phyloP scores from a whole-genome alignment of 2,329 filamentous ascomycete species.

The Aspergillus sergii region DNA sequence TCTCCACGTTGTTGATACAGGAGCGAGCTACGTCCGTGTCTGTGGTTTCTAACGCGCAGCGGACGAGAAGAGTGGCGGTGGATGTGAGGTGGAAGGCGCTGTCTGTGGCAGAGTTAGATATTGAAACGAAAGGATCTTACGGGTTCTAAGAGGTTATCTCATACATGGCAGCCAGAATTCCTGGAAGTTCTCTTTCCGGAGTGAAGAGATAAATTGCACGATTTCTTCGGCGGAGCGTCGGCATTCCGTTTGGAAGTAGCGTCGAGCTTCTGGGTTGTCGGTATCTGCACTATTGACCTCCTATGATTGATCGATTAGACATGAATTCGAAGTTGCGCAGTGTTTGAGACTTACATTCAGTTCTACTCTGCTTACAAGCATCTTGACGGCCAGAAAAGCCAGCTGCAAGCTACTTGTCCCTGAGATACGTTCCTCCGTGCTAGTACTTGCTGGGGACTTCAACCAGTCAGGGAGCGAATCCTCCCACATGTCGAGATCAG shows the following conservation, averaged over 20 bases:
- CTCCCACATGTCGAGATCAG: slow-evolving; percentile 50
- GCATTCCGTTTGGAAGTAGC: slow-evolving; percentile 52
- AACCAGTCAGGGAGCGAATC: slow-evolving; percentile 49
- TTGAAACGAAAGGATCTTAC: slow-evolving; percentile 4
- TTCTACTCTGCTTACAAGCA: slow-evolving; percentile 51
- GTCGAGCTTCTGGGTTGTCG: slow-evolving; percentile 51
- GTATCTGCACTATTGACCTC: slow-evolving; percentile 46
- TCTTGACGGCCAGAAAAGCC: slow-evolving; percentile 48
- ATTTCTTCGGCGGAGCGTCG: slow-evolving; percentile 49
- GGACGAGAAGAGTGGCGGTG: slow-evolving; percentile 55
- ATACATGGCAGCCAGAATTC: slow-evolving; percentile 57
- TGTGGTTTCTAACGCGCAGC: slow-evolving; percentile 55
- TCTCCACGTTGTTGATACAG: slow-evolving; percentile 52
- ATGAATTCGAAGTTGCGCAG: neutral
- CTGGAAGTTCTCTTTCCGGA: slow-evolving; percentile 50
- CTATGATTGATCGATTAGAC: slow-evolving; percentile 26
- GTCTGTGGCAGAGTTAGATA: slow-evolving; percentile 31
- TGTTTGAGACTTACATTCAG: slow-evolving; percentile 42
- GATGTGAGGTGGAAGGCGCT: slow-evolving; percentile 58
- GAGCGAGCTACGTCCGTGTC: slow-evolving; percentile 49
- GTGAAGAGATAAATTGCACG: slow-evolving; percentile 52
- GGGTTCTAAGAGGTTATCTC: slow-evolving; percentile 15
- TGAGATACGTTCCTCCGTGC: slow-evolving; percentile 36
- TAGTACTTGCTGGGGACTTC: slow-evolving; percentile 34
- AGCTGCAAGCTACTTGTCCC: slow-evolving; percentile 50